A percentile compares a stretch with the other conserved stretches of the same genome.
Evolutionary conservation across 331 rosid genomes (phyloP).

Genomic region (Quercus tomentella): DNA sequence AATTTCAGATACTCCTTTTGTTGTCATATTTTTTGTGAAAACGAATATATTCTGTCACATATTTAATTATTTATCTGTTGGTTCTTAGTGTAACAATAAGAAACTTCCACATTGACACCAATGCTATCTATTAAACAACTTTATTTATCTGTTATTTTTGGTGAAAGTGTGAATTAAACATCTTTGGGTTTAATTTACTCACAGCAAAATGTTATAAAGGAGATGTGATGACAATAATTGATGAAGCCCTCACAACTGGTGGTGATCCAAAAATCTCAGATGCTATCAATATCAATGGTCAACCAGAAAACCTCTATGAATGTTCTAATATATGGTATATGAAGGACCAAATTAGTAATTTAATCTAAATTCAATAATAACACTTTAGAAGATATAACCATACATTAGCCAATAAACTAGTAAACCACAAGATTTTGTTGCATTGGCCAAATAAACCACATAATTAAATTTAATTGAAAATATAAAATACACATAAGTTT

Average conservation of each 20-base stretch:
- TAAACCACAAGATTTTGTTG: no score
- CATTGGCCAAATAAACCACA: no score
- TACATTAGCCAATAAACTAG: no score
- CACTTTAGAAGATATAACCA: no score
- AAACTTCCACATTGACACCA: not conserved
- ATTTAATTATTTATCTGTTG: no score
- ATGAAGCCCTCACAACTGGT: slow-evolving; percentile 31
- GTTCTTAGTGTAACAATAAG: not conserved
- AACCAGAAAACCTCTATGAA: slow-evolving; percentile 54
- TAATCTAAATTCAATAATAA: no score
- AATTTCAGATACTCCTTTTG: not conserved
- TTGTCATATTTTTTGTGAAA: not conserved
- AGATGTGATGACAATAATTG: slow-evolving; percentile 29
- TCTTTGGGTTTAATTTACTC: not conserved
- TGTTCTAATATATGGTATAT: slow-evolving; percentile 31
- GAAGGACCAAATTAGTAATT: no score
- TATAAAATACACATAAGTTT: no score
- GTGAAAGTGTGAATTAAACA: not conserved
- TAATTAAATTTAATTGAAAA: no score
- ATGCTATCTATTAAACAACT: not conserved
- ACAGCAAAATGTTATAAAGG: slow-evolving; percentile 48
- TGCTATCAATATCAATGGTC: slow-evolving; percentile 62
- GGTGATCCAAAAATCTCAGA: slow-evolving; percentile 50
- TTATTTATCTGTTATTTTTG: not conserved
- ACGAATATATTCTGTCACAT: not conserved